phyloP scores from a whole-genome alignment of 1,284 basidiomycete species.

The Pyrrhoderma noxium region DNA sequence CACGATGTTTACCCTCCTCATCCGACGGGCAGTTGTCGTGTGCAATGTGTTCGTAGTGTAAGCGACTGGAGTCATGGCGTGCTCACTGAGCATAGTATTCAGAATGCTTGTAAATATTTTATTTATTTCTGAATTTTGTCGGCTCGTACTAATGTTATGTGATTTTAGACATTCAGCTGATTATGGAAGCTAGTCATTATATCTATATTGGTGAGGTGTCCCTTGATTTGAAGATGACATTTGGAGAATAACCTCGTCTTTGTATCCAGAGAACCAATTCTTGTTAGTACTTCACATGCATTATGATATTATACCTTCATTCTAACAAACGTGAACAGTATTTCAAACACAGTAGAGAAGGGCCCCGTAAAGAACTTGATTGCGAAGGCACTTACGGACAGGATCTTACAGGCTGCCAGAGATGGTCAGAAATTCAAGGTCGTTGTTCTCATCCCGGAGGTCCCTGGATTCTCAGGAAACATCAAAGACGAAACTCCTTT shows the following conservation, averaged over 20 bases:
- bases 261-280: constrained; percentile 80
- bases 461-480: constrained; percentile 78
- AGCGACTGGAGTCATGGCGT: constrained; percentile 91
- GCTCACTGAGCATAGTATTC: constrained; percentile 77
- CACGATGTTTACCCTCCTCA: constrained; percentile 31
- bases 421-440: constrained; percentile 78
- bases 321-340: constrained; percentile 40
- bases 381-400: constrained; percentile 72
- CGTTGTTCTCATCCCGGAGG: constrained; percentile 75
- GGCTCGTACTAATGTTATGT: neutral
- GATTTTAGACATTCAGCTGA: constrained; percentile 67
- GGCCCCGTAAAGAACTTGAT: constrained; percentile 77
- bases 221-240: neutral
- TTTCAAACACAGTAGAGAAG: constrained; percentile 62
- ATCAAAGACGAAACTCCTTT: constrained; percentile 64
- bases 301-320: too few relatives aligned
- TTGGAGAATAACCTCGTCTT: neutral
- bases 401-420: constrained; percentile 73
- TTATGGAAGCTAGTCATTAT: constrained; percentile 76
- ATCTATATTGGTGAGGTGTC: constrained; percentile 74
- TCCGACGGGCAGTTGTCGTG: constrained; percentile 46
- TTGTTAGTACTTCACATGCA: constrained; percentile 52
- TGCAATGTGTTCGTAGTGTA: constrained; percentile 78
- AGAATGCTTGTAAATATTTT: constrained; percentile 68
- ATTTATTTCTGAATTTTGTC: neutral